Base-by-base conservation (phyloP, 2,329 filamentous ascomycete species). In the Chrysoporthe deuterocubensis region DNA sequence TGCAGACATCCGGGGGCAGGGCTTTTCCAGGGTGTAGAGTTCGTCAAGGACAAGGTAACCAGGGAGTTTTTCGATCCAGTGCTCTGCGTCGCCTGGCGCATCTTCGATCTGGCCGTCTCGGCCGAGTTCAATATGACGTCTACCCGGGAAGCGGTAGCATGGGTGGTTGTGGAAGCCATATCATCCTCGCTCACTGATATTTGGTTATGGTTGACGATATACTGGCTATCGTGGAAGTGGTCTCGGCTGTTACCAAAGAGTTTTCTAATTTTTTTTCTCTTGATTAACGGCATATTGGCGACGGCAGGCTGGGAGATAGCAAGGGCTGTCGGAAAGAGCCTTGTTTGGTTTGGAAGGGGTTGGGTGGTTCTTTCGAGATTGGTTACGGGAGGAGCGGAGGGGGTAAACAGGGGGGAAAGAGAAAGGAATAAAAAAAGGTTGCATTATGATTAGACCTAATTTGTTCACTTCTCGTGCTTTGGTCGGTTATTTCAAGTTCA, bases 101-200 rank as follows among this genome's bases (percentile, higher is more conserved):
- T 81, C 14, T 69, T 74, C 65, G 76, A 77, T 64, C 71, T 75
- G 11, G 78, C 76, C 5, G 60, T 81, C 62, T 66, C 64, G 1
- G 62, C 73, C 8, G 56, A 72, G 5, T 78, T 81, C 58, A 75
- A 76, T 0, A 72, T 84, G 21, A 76, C 78, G 74, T 92, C 3
- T 93, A 92, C 74, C 87, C 87, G 1, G 89, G 89, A 0, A 79
- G 79, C 0, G 90, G 90, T 1, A 88, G 87, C 0, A 85, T 81
- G 0, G 88, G 84, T 71, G 83, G 92, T 60, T 74, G 75, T 1
- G 91, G 91, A 13, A 91, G 94, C 73, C 90, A 92, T 75, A 80
- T 93, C 46, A 81, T 94, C 40, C 73, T 94, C 14, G 86, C 90
- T 1, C 92, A 92, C 5, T 84, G 91, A 0, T 92, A 89, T 77